Conservation (phyloP, 768 basidiomycete species). For the Clitopilus hobsonii region DNA sequence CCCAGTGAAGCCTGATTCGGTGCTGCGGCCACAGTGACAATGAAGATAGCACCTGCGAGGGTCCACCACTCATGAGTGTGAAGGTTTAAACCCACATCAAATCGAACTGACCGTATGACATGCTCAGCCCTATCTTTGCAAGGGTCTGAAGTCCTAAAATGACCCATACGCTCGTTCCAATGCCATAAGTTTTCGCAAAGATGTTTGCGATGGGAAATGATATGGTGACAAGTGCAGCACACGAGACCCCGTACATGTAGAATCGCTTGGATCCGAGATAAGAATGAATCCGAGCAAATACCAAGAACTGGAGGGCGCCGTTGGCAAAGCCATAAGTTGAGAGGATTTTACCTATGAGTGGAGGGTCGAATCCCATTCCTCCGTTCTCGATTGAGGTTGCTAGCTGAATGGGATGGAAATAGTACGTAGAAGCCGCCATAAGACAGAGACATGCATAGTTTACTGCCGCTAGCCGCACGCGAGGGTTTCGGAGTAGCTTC, state of each 20-base stretch:
- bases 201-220: not conserved
- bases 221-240: not conserved
- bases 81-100: too few relatives aligned
- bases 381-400: not conserved
- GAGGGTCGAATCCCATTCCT: not conserved
- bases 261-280: not conserved
- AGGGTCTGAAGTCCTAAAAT: not conserved
- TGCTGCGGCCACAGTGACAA: not conserved
- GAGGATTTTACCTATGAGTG: not conserved
- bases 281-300: not conserved
- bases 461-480: constrained; percentile 43
- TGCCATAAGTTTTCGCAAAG: not conserved
- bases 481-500: constrained; percentile 32
- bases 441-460: not conserved
- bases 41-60: not conserved
- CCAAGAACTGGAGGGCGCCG: not conserved
- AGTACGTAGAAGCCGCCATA: not conserved
- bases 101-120: not conserved
- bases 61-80: not conserved
- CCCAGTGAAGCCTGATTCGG: not conserved
- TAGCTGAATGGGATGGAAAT: not conserved
- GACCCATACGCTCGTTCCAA: not conserved
- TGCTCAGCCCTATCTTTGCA: not conserved
- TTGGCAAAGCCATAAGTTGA: not conserved
- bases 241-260: not conserved